Evolutionary conservation across 306 rosid genomes (phyloP).

Genomic region (Bauhinia variegata): DNA sequence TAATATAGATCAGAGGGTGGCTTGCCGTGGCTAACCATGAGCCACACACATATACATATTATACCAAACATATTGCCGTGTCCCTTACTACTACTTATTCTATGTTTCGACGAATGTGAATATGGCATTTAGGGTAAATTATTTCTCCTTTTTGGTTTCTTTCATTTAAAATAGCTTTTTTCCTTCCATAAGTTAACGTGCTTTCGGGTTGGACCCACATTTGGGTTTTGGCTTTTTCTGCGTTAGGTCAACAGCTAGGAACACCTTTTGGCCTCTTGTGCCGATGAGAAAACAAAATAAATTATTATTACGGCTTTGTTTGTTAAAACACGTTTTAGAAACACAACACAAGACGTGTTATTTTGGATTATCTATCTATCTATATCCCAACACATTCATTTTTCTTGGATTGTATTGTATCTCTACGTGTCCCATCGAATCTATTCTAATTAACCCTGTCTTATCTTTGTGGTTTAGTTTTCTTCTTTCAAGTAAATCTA

Average conservation of each 20-base stretch:
- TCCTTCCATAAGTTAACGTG: constrained; percentile 45
- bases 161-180: neutral
- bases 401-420: neutral
- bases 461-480: no score
- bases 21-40: constrained; percentile 67
- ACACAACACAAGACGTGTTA: constrained; percentile 18
- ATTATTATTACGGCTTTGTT: constrained; percentile 27
- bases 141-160: constrained; percentile 9
- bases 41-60: constrained; percentile 49
- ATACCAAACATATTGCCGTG: constrained; percentile 64
- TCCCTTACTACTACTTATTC: constrained; percentile 46
- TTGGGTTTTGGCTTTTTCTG: constrained; percentile 58
- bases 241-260: constrained; percentile 79
- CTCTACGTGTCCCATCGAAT: no score
- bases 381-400: neutral
- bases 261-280: constrained; percentile 61
- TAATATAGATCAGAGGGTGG: no score
- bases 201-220: constrained; percentile 61
- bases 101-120: no score
- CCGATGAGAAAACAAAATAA: no score
- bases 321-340: constrained; percentile 21
- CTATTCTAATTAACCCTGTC: no score
- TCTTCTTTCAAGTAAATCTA: no score
- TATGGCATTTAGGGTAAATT: no score
- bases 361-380: constrained; percentile 34